Evolutionary conservation across 768 basidiomycete genomes (phyloP).

Genomic region (Clitopilus hobsonii): DNA sequence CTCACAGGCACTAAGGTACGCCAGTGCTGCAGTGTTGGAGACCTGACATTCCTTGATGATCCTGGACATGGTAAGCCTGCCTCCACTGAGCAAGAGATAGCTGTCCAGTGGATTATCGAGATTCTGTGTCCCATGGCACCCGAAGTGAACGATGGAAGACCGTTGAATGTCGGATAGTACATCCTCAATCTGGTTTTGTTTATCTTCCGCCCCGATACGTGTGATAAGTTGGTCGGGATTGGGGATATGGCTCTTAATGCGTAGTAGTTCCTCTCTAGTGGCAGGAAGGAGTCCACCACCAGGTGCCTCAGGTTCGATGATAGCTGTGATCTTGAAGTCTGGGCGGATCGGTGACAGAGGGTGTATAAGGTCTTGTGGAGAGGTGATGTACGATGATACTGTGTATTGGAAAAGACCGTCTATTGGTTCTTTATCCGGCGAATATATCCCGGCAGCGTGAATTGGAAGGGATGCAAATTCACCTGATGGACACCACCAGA

Average conservation of each 20-base stretch:
- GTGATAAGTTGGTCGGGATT: not conserved
- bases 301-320: not conserved
- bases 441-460: constrained; percentile 33
- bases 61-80: too few relatives aligned
- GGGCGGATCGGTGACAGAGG: not conserved
- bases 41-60: too few relatives aligned
- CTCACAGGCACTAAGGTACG: too few relatives aligned
- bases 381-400: constrained; percentile 16
- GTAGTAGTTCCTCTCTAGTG: not conserved
- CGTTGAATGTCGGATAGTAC: not conserved
- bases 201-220: not conserved
- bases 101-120: too few relatives aligned
- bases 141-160: constrained; percentile 7
- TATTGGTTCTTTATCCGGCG: not conserved
- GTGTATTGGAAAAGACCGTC: constrained; percentile 8
- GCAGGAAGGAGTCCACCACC: not conserved
- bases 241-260: not conserved
- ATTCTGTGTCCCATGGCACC: too few relatives aligned
- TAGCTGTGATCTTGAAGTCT: not conserved
- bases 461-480: constrained; percentile 31
- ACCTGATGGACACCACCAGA: constrained; percentile 22
- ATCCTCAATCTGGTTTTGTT: not conserved
- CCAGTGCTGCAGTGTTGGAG: too few relatives aligned
- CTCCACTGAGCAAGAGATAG: too few relatives aligned
- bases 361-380: not conserved